phyloP scores from a whole-genome alignment of 192 early-diverging fungal genomes.

The Backusella tuberculispora region DNA sequence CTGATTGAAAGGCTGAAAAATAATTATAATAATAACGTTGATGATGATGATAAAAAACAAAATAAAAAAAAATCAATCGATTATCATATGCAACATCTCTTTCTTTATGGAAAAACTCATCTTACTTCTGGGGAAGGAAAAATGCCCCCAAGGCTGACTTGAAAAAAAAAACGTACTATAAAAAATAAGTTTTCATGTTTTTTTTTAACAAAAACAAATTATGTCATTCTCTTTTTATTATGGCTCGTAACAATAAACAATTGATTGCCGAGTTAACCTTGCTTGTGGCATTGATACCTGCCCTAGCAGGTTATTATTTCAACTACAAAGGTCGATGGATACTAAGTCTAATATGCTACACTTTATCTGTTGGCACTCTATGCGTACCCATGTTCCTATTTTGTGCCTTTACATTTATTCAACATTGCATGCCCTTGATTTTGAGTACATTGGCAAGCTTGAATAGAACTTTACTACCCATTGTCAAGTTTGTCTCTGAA shows the following conservation, averaged over 20 bases:
- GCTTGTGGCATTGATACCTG: slow-evolving; percentile 10
- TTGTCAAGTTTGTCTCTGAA: slow-evolving; percentile 29
- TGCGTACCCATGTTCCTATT: slow-evolving; percentile 27
- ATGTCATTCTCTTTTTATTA: neutral
- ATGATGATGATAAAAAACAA: neutral
- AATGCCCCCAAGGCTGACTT: neutral
- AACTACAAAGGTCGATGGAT: slow-evolving; percentile 20
- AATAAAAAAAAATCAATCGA: neutral
- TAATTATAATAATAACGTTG: neutral
- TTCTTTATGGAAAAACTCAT: slow-evolving; percentile 1
- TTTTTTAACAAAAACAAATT: neutral
- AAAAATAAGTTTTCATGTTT: neutral
- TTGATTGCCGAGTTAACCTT: neutral
- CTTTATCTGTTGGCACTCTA: slow-evolving; percentile 24
- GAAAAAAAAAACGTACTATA: neutral
- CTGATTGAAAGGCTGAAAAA: no score
- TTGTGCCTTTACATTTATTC: slow-evolving; percentile 28
- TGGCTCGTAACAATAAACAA: neutral
- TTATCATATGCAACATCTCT: neutral
- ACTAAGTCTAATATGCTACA: slow-evolving; percentile 25
- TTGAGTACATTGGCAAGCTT: slow-evolving; percentile 17
- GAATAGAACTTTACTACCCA: slow-evolving; percentile 24
- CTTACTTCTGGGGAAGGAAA: neutral
- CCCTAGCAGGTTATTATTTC: slow-evolving; percentile 18
- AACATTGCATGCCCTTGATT: slow-evolving; percentile 31